These are phyloP conservation scores for Rhinocladiella mackenziei DNA, from an alignment of 2,329 filamentous ascomycete species.

Conservation along the genomic window DNA sequence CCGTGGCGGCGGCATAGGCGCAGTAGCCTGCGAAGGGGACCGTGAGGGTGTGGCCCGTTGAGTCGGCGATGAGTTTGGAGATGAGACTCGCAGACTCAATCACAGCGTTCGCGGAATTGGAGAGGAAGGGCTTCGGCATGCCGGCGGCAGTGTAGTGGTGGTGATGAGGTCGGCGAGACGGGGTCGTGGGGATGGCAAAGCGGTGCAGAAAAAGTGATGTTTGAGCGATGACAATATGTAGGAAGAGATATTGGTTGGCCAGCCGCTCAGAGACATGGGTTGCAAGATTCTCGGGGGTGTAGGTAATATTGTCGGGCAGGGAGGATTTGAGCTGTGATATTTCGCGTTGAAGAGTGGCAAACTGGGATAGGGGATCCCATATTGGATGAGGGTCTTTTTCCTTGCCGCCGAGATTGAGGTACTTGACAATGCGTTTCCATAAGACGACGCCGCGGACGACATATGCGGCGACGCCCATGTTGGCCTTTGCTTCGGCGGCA, in stretches of 20 bases:
- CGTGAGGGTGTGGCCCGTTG: conserved; percentile 73
- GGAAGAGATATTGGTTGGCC: conserved; percentile 85
- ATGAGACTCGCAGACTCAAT: conserved; percentile 82
- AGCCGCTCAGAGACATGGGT: conserved; percentile 79
- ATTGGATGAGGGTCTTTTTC: conserved; percentile 71
- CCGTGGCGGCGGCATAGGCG: conserved; percentile 85
- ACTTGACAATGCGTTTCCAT: conserved; percentile 86
- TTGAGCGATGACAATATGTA: conserved; percentile 87
- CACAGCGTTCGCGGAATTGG: conserved; percentile 68
- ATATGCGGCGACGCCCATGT: conserved; percentile 93
- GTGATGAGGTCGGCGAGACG: conserved; percentile 49
- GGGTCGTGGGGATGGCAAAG: conserved; percentile 70
- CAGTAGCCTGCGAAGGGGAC: conserved; percentile 94
- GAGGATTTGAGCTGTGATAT: conserved; percentile 65
- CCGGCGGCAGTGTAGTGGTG: conserved; percentile 50
- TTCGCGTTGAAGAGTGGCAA: conserved; percentile 65
- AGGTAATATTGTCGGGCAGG: conserved; percentile 68
- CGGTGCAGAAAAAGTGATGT: conserved; percentile 86
- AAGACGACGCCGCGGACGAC: conserved; percentile 79
- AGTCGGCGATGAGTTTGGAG: conserved; percentile 75
- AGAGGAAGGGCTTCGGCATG: conserved; percentile 72
- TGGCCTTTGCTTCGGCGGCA: conserved; percentile 52
- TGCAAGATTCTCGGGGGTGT: conserved; percentile 76
- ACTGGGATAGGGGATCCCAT: conserved; percentile 78
- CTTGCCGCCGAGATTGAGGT: conserved; percentile 84